Percentiles rank a stretch among this genome's conserved stretches.
These are phyloP conservation scores for Coemansia sp. DNA, from an alignment of 192 early-diverging fungal genomes.

Conservation along the genomic window DNA sequence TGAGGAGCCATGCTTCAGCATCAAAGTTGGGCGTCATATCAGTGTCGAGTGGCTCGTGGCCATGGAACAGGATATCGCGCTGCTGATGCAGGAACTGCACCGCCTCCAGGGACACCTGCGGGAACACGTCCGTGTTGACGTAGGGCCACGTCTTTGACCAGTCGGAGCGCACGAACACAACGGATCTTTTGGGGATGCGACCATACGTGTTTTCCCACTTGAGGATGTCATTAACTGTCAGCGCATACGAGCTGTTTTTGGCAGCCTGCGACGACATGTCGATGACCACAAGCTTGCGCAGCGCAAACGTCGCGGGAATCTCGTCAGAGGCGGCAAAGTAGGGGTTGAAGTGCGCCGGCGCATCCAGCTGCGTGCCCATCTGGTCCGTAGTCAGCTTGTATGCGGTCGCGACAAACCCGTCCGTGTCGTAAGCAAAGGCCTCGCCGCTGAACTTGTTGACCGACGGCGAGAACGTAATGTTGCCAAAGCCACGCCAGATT, in stretches of 20 bases:
- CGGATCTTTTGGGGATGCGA: conserved; percentile 33
- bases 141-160: conserved; percentile 52
- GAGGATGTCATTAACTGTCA: conserved; percentile 35
- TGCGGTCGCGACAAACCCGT: conserved; percentile 49
- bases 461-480: conserved; percentile 42
- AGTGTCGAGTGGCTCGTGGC: conserved; percentile 55
- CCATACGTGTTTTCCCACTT: conserved; percentile 44
- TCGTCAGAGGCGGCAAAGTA: conserved; percentile 47
- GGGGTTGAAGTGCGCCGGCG: conserved; percentile 54
- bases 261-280: conserved; percentile 42
- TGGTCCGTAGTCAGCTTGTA: conserved; percentile 55
- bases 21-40: conserved; percentile 52
- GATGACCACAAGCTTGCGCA: conserved; percentile 53
- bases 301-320: conserved; percentile 50
- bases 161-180: conserved; percentile 56
- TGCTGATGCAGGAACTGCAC: conserved; percentile 50
- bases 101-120: conserved; percentile 45
- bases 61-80: conserved; percentile 51
- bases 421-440: conserved; percentile 40
- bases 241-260: conserved; percentile 37
- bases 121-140: conserved; percentile 52
- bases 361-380: conserved; percentile 55
- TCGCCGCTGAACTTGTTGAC: conserved; percentile 40
- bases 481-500: conserved; percentile 56
- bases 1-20: conserved; percentile 46